Evolutionary conservation across 345 rosid genomes (phyloP), one percentile per base, ranked within the genome.

Genomic region (Gossypium herbaceum): DNA sequence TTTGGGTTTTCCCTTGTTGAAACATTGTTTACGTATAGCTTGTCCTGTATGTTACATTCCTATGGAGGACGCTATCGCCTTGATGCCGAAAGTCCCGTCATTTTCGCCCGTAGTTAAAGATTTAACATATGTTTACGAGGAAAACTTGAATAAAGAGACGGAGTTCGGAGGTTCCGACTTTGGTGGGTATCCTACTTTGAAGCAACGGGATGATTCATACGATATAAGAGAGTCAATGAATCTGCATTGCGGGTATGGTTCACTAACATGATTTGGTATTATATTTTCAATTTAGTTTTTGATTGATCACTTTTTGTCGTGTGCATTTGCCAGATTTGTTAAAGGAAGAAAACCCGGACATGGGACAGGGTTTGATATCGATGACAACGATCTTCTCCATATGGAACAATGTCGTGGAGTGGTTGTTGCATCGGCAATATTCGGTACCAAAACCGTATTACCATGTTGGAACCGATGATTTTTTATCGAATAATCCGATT

Each of bases 31-130:
- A 41, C 67, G 11, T 73, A 77, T 94, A 96, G 99, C 99, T 52
- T 96, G 99, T 84, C 97, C 95, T 2, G 99, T 96, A 15, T 96
- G 99, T 82, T 96, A 96, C 85, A 93, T 96, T 81, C 95, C 95
- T 4, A 91, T 92, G 61, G 90, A 93, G 82, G 98, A 96, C 80
- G 99, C 99, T 65, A 73, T 90, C 80, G 90, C 89, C 34, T 84
- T 88, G 76, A 93, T 92, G 94, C 99, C 99, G 43, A 86, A 75
- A 75, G 82, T 81, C 64, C 91, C 99, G 12, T 92, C 98, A 60
- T 91, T 81, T 81, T 91, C 97, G 45, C 98, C 97, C 2, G 87
- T 88, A 69, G 77, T 96, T 71, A 89, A 90, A 80, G 79, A 83
- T 75, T 84, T 96, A 79, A 85, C 91, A 8, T 96, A 93, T 68